Evolutionary conservation across 2,329 filamentous ascomycete species (phyloP).

Genomic region (Venturia carpophila): DNA sequence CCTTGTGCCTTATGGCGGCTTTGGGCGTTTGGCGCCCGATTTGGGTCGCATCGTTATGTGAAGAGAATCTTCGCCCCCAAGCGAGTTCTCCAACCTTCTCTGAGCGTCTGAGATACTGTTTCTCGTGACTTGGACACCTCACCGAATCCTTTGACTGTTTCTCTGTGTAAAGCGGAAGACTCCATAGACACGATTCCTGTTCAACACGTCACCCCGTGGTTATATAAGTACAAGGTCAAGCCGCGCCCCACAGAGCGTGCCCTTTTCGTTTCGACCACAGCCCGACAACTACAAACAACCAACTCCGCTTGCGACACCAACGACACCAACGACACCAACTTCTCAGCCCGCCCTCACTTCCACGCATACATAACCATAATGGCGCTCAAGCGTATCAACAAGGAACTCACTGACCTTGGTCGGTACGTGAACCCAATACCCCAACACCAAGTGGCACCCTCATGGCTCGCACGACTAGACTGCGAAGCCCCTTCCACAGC

Average conservation of each 20-base stretch:
- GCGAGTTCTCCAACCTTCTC: neutral
- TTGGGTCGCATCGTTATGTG: too few relatives aligned
- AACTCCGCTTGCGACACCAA: neutral
- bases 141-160: neutral
- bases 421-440: slow-evolving; percentile 47
- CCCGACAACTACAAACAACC: slow-evolving; percentile 3
- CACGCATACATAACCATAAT: slow-evolving; percentile 41
- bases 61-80: neutral
- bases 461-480: slow-evolving; percentile 33
- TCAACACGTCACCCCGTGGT: neutral
- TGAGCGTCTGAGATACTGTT: neutral
- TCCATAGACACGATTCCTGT: too few relatives aligned
- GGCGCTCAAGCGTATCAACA: slow-evolving; percentile 92
- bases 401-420: slow-evolving; percentile 84
- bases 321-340: neutral
- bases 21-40: neutral
- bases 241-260: neutral
- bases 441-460: slow-evolving; percentile 20
- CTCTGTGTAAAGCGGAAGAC: neutral
- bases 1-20: neutral
- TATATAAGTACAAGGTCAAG: neutral
- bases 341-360: neutral
- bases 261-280: too few relatives aligned
- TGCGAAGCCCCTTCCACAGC: neutral
- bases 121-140: neutral